Conservation (phyloP, 2,329 filamentous ascomycete genomes). For the Emmonsiellopsis sp. region DNA sequence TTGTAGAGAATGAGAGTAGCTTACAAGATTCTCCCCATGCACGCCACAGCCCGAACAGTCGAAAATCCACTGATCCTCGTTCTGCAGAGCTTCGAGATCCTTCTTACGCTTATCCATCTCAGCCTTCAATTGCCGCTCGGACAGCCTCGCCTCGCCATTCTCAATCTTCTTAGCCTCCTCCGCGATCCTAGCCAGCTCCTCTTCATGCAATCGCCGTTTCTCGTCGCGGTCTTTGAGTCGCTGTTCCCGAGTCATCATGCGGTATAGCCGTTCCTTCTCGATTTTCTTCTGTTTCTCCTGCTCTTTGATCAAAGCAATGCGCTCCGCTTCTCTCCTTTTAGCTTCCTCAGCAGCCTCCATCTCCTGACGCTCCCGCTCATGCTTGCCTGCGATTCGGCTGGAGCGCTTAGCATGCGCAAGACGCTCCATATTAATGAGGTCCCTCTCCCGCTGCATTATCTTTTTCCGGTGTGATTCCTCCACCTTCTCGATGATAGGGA, state of each 20-base stretch:
- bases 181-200: slow-evolving; percentile 69
- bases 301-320: slow-evolving; percentile 52
- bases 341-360: slow-evolving; percentile 63
- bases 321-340: slow-evolving; percentile 54
- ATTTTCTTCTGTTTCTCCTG: slow-evolving; percentile 52
- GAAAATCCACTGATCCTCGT: slow-evolving; percentile 84
- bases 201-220: slow-evolving; percentile 72
- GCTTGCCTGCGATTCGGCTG: slow-evolving; percentile 72
- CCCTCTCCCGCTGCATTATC: slow-evolving; percentile 64
- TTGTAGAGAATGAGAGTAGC: slow-evolving; percentile 13
- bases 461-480: slow-evolving; percentile 61
- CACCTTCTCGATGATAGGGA: slow-evolving; percentile 76
- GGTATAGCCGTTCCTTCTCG: slow-evolving; percentile 66
- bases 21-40: slow-evolving; percentile 67
- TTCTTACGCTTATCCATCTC: slow-evolving; percentile 73
- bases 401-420: slow-evolving; percentile 92
- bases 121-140: slow-evolving; percentile 69
- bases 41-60: slow-evolving; percentile 83
- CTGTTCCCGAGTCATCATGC: slow-evolving; percentile 75
- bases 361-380: slow-evolving; percentile 67
- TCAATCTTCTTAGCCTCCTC: slow-evolving; percentile 59
- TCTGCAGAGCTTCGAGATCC: slow-evolving; percentile 62
- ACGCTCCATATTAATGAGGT: slow-evolving; percentile 71
- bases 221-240: slow-evolving; percentile 77
- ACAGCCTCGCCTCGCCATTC: slow-evolving; percentile 52